phyloP scores from a whole-genome alignment of 2,329 filamentous ascomycete genomes.

The Scytalidium sp. region DNA sequence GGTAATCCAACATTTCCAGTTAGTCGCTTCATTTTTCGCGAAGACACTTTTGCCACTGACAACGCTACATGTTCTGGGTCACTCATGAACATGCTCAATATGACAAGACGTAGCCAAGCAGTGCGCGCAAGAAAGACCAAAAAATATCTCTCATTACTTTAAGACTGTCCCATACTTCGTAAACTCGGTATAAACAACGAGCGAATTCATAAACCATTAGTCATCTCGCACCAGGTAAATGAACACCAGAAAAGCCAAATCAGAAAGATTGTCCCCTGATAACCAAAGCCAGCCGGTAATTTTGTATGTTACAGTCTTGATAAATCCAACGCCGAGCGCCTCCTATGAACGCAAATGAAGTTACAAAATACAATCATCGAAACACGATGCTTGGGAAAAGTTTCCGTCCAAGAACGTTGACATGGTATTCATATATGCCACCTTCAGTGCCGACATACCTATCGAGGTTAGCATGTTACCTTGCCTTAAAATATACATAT shows the following conservation, averaged over 20 bases:
- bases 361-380: conserved; percentile 32
- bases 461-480: conserved; percentile 5
- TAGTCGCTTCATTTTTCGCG: too few relatives aligned
- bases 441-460: conserved; percentile 66
- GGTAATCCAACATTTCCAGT: too few relatives aligned
- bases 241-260: background rate
- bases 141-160: background rate
- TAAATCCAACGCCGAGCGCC: background rate
- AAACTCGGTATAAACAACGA: background rate
- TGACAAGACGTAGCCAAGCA: too few relatives aligned
- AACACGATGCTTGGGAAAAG: conserved; percentile 52
- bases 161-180: background rate
- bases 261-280: background rate
- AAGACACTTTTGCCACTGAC: too few relatives aligned
- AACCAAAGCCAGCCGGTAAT: background rate
- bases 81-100: too few relatives aligned
- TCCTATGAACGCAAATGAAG: background rate
- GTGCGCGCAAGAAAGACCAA: background rate
- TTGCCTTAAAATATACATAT: background rate
- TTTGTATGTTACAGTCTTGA: background rate
- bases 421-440: conserved; percentile 71
- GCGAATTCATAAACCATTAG: background rate
- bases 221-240: background rate
- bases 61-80: too few relatives aligned
- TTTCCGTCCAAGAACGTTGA: conserved; percentile 62